Conservation (phyloP, 1,139 yeast species). For the Lodderomyces parapsilosis region DNA sequence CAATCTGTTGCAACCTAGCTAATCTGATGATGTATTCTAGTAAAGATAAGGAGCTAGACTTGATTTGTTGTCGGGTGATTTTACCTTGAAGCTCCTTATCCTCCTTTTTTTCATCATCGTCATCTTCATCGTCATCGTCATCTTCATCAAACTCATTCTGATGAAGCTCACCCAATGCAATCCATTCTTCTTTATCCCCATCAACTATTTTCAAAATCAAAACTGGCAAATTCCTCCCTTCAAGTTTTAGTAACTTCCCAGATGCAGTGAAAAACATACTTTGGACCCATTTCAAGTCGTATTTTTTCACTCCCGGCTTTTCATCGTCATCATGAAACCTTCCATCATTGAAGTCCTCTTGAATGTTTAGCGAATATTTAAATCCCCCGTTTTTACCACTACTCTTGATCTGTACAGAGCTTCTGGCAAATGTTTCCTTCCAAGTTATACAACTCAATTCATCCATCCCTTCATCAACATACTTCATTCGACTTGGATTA, state of each 20-base stretch:
- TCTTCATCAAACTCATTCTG: slow-evolving; percentile 27
- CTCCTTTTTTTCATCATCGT: slow-evolving; percentile 23
- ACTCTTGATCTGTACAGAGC: slow-evolving; percentile 44
- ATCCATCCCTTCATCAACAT: slow-evolving; percentile 25
- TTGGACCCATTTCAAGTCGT: slow-evolving; percentile 45
- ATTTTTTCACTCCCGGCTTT: slow-evolving; percentile 28
- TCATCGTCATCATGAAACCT: slow-evolving; percentile 62
- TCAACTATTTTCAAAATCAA: slow-evolving; percentile 51
- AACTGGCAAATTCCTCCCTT: slow-evolving; percentile 67
- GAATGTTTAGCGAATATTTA: slow-evolving; percentile 45
- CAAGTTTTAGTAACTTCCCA: slow-evolving; percentile 63
- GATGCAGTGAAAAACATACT: slow-evolving; percentile 72
- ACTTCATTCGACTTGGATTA: slow-evolving; percentile 50
- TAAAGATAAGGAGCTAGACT: slow-evolving; percentile 46
- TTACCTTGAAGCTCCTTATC: slow-evolving; percentile 16
- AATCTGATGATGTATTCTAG: slow-evolving; percentile 67
- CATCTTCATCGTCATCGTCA: slow-evolving; percentile 27
- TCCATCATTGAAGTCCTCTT: slow-evolving; percentile 69
- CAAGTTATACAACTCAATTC: slow-evolving; percentile 52
- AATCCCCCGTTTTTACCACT: slow-evolving; percentile 10
- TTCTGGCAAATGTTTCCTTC: slow-evolving; percentile 72
- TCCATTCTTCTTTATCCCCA: slow-evolving; percentile 41
- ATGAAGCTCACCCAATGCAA: slow-evolving; percentile 51
- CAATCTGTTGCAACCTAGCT: slow-evolving; percentile 61
- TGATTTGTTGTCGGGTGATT: slow-evolving; percentile 11